A percentile compares a stretch with the other conserved stretches of the same genome.
phyloP scores from a whole-genome alignment of 1,284 basidiomycete species.

The Austropuccinia psidii region DNA sequence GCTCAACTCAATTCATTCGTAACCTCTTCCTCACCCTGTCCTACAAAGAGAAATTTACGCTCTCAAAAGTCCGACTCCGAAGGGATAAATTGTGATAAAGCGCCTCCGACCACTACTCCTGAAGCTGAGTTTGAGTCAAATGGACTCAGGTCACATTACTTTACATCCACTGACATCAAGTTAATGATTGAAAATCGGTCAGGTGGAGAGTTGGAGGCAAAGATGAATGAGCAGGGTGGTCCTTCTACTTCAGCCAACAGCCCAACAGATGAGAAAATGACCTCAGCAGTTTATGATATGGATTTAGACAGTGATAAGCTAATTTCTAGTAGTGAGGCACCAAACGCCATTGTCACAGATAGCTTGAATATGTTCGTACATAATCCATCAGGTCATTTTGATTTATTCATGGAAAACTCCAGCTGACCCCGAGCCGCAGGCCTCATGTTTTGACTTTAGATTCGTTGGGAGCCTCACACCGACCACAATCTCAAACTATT shows the following conservation, averaged over 20 bases:
- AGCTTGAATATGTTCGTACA: background rate
- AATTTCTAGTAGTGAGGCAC: background rate
- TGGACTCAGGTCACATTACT: background rate
- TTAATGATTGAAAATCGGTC: background rate
- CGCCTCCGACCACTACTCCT: background rate
- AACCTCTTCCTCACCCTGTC: background rate
- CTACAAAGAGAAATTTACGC: background rate
- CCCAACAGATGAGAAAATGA: background rate
- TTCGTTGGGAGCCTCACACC: conserved; percentile 66
- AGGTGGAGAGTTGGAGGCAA: background rate
- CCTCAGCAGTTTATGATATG: conserved; percentile 6
- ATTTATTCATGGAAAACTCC: background rate
- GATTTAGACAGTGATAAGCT: conserved; percentile 9
- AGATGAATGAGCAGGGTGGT: background rate
- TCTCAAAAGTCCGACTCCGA: background rate
- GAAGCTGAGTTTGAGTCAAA: background rate
- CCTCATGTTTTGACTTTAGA: conserved; percentile 72
- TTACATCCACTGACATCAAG: background rate
- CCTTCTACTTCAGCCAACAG: background rate
- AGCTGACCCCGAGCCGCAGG: background rate
- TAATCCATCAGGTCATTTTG: background rate
- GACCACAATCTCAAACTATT: conserved; percentile 58
- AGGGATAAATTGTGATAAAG: background rate
- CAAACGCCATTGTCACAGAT: background rate
- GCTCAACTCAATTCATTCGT: conserved; percentile 42